Evolutionary conservation across 2,329 filamentous ascomycete genomes (phyloP).

Genomic region (Exophiala viscosa): DNA sequence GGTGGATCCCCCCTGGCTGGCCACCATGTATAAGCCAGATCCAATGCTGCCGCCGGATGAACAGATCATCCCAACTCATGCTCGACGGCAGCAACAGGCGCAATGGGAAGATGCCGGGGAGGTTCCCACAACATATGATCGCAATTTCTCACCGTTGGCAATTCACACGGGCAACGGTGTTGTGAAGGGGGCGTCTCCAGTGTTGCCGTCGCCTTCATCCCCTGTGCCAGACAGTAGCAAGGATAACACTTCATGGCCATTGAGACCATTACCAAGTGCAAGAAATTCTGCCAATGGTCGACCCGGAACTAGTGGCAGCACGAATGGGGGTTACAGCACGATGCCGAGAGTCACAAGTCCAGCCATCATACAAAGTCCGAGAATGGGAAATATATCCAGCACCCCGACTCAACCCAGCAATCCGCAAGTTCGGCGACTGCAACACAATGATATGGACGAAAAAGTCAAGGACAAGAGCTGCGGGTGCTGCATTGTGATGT

Average conservation of each 20-base stretch:
- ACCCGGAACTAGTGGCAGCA: conserved; percentile 43
- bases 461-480: conserved; percentile 59
- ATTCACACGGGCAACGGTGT: conserved; percentile 37
- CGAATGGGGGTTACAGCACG: conserved; percentile 45
- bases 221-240: conserved; percentile 14
- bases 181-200: conserved; percentile 14
- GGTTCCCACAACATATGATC: conserved; percentile 79
- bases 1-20: conserved; percentile 92
- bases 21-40: conserved; percentile 92
- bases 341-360: conserved; percentile 46
- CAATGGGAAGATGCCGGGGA: conserved; percentile 92
- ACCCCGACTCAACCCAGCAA: conserved; percentile 36
- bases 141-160: conserved; percentile 76
- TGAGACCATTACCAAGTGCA: conserved; percentile 30
- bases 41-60: conserved; percentile 90
- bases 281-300: conserved; percentile 30
- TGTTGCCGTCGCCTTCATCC: conserved; percentile 15
- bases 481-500: conserved; percentile 74
- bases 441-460: conserved; percentile 53
- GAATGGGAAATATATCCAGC: conserved; percentile 19
- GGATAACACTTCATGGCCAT: conserved; percentile 30
- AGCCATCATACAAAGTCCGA: conserved; percentile 27
- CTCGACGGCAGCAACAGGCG: conserved; percentile 84
- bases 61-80: conserved; percentile 91
- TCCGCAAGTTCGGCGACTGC: conserved; percentile 40